Base-by-base conservation (phyloP, 257 asterid species). In the Buddleja alternifolia region DNA sequence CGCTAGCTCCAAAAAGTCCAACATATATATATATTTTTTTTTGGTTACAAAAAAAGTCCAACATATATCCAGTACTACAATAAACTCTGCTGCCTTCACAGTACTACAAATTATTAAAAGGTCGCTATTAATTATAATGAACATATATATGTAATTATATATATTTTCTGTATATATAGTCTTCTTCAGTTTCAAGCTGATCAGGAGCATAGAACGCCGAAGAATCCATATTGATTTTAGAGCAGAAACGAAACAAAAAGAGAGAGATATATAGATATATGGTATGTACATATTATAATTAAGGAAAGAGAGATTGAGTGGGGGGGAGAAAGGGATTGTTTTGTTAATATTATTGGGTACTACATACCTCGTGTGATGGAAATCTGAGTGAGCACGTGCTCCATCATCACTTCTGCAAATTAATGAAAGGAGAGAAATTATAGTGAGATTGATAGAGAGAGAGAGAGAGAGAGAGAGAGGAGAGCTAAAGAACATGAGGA, bases 1-100 rank as follows among this genome's bases (percentile, higher is more conserved):
- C 17, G 15, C 56, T 60, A 60, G 42, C 68, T 60, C 69, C 78
- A 68, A 75, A 80, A 76, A 75, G 81, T 73, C 81, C 79, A 80
- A 72, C 79, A 63, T 24, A 77, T 64, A 23, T n/a, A n/a, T n/a
- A n/a, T n/a, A n/a, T n/a, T n/a, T n/a, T n/a, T n/a, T n/a, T n/a
- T n/a, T n/a, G n/a, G n/a, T n/a, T n/a, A n/a, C n/a, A n/a, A n/a
- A 68, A 75, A 80, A 76, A 75, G 81, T 73, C 81, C 79, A 80
- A 72, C 79, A 63, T 24, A 77, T n/a, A n/a, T n/a, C n/a, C 34
- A 29, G 34, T 29, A 29, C 34, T 1, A 29, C 5, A 29, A n/a
- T n/a, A 29, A 29, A 29, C 34, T 29, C 34, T 1, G 34, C 34
- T 29, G 5, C 34, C 34, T 29, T 29, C 34, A 29, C 5, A 29